A percentile compares a stretch with the other conserved stretches of the same genome.
Conservation (phyloP, 108 stramenopile species). For the Cyclostephanos tholiformis region DNA sequence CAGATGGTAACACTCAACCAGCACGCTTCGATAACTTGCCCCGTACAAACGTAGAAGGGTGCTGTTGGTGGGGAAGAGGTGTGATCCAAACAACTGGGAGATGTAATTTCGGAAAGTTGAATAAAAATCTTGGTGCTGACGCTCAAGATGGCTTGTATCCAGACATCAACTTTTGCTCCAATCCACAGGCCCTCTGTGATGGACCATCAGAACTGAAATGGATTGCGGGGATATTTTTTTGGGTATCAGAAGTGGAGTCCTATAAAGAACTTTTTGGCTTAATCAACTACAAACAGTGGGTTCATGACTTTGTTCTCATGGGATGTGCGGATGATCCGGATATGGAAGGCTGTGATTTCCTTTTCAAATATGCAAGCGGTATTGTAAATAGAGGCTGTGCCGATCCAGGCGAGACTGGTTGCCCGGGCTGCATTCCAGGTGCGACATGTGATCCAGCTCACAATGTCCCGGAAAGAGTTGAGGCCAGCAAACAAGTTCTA, state of each 20-base stretch:
- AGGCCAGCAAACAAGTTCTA: conserved; percentile 17
- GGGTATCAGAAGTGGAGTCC: conserved; percentile 11
- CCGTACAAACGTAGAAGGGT: conserved; percentile 18
- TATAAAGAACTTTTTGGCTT: background rate
- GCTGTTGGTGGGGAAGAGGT: conserved; percentile 26
- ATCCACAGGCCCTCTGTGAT: conserved; percentile 21
- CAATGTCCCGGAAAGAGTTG: conserved; percentile 21
- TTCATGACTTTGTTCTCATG: background rate
- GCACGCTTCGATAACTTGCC: conserved; percentile 15
- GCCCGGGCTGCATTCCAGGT: conserved; percentile 25
- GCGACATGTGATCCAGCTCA: conserved; percentile 25
- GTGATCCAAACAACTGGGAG: conserved; percentile 19
- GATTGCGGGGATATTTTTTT: conserved; percentile 22
- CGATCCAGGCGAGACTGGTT: conserved; percentile 18
- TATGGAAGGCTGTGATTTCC: conserved; percentile 4
- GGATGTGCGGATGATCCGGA: conserved; percentile 20
- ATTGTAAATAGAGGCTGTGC: conserved; percentile 18
- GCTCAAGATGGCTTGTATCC: conserved; percentile 19
- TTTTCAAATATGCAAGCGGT: conserved; percentile 12
- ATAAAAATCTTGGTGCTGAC: conserved; percentile 15
- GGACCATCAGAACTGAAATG: conserved; percentile 19
- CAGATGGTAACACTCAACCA: conserved; percentile 1
- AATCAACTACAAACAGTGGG: conserved; percentile 3
- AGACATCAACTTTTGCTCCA: conserved; percentile 21
- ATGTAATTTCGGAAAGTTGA: conserved; percentile 20